Percentiles rank a stretch among this genome's conserved stretches.
These are phyloP conservation scores for Dendrocalamus sinicus DNA, from an alignment of 176 grass and related monocot species.

Conservation along the genomic window DNA sequence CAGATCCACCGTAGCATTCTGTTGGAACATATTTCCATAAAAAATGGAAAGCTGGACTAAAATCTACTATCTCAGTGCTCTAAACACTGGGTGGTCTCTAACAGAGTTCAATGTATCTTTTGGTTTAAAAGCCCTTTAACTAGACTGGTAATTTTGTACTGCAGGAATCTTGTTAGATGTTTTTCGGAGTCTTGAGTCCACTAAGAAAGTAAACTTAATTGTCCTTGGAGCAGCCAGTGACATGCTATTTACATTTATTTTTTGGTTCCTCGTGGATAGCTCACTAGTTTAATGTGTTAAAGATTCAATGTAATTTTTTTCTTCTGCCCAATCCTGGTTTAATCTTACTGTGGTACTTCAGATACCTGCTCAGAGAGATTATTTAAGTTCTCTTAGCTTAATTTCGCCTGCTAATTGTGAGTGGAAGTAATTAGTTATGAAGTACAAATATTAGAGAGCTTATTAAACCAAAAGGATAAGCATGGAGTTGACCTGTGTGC, in stretches of 20 bases:
- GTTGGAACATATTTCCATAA: neutral
- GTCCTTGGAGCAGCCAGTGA: neutral
- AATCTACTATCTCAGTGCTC: neutral
- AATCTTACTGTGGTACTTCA: neutral
- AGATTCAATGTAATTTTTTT: neutral
- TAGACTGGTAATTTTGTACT: neutral
- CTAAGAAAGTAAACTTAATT: neutral
- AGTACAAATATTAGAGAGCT: neutral
- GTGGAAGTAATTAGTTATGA: neutral
- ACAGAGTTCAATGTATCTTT: neutral
- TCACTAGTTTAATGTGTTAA: neutral
- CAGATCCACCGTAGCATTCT: neutral
- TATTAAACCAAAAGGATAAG: slow-evolving; percentile 1
- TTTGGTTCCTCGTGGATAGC: neutral
- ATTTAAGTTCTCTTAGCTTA: slow-evolving; percentile 18
- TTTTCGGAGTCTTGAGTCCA: neutral
- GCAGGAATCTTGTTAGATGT: neutral
- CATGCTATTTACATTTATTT: slow-evolving; percentile 2
- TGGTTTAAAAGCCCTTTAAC: neutral
- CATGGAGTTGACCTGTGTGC: neutral
- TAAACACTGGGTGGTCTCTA: neutral
- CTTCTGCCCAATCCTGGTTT: neutral
- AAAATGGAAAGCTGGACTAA: neutral
- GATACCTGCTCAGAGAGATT: neutral
- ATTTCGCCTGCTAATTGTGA: slow-evolving; percentile 3